Base-by-base conservation (phyloP, 177 flowering plant genomes). In the Vitis hybrid region DNA sequence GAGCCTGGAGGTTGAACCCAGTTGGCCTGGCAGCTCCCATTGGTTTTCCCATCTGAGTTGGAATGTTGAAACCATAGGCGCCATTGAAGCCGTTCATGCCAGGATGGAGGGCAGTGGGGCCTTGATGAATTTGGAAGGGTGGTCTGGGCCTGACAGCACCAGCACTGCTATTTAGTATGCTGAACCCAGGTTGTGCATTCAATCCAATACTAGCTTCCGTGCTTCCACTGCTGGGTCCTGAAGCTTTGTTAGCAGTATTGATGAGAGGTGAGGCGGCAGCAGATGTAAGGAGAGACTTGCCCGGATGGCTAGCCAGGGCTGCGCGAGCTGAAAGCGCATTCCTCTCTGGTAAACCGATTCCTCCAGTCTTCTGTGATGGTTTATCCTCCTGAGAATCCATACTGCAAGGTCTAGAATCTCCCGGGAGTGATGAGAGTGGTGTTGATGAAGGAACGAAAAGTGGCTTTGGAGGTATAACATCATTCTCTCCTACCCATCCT, bases 401-500 rank as follows among this genome's bases (percentile, higher is more conserved):
- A 26, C 50, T 10, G 19, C 19, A 50, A 68, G 73, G 59, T 50
- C 63, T 48, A 5, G 68, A 65, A 55, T 57, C 63, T 61, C 62
- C 71, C 10, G 69, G 69, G 22, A 50, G n/a, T 50, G 81, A 61
- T 54, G 66, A 34, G 13, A 73, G 71, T 65, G 20, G 14, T 18
- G 13, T 34, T 8, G 15, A 61, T 20, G 80, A 45, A 20, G 61
- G 29, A 10, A 49, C 5, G 9, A 70, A 55, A 31, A 73, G 22
- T 34, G 68, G 58, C 61, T 67, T 76, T 54, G 52, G 67, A 4
- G 74, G 60, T 34, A 49, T 13, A 45, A 71, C 45, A 22, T 82
- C 82, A 50, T 77, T 71, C 63, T 85, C 82, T 19, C 79, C 83
- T n/a, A 85, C 86, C 88, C 88, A 85, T 22, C 88, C 88, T 60